These are phyloP conservation scores for Pachyrhizus erosus DNA, from an alignment of 306 rosid genomes.

Conservation along the genomic window DNA sequence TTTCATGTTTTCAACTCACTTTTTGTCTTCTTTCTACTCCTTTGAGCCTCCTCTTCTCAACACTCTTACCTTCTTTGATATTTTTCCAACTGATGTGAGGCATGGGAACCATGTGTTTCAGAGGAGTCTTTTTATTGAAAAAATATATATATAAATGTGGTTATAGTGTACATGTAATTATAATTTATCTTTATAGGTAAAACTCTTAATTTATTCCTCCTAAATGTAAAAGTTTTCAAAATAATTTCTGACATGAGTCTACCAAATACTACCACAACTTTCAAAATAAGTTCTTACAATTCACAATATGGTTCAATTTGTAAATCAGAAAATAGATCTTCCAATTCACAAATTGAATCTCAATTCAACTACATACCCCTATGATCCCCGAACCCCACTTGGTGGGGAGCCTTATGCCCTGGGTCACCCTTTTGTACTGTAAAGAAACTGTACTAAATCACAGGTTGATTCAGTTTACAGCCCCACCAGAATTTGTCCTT, in stretches of 20 bases:
- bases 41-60: no score
- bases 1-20: no score
- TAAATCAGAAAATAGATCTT: no score
- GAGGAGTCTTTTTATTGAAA: no score
- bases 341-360: background rate
- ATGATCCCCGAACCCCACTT: background rate
- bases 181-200: background rate
- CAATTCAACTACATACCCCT: background rate
- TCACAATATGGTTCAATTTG: no score
- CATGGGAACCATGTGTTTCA: no score
- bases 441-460: slow-evolving; percentile 33
- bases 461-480: slow-evolving; percentile 24
- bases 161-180: background rate
- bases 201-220: background rate
- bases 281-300: no score
- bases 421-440: background rate
- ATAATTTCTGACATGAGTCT: background rate
- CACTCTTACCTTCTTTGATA: no score
- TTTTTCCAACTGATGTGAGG: no score
- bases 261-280: background rate
- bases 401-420: background rate
- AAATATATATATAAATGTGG: background rate
- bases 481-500: slow-evolving; percentile 16
- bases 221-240: background rate
- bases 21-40: no score